A percentile compares a stretch with the other conserved stretches of the same genome.
These are phyloP conservation scores for Bonnemaisonia californica DNA, from an alignment of 31 red algal genomes.

Conservation along the genomic window DNA sequence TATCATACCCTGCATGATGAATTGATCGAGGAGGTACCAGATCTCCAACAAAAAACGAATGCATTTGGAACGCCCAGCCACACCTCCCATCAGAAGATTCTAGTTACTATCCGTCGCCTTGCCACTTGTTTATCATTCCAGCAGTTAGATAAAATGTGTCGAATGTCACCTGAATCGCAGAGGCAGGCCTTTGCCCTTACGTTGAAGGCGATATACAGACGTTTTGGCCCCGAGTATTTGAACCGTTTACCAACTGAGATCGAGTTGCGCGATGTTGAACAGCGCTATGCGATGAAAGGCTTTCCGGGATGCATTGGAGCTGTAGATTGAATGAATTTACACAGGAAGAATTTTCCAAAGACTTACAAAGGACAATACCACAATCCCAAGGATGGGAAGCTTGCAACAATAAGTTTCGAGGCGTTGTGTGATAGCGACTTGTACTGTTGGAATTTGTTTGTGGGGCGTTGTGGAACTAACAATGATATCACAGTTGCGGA, in stretches of 20 bases:
- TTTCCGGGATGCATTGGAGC: conserved; percentile 17
- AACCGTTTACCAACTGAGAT: conserved; percentile 18
- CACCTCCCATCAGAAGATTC: too few species aligned
- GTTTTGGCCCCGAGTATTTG: conserved; percentile 10
- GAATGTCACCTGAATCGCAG: conserved; percentile 44
- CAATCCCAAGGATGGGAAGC: too few species aligned
- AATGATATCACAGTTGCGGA: conserved; percentile 8
- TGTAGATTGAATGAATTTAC: conserved; percentile 24
- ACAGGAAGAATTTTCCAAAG: conserved; percentile 23
- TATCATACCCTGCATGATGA: too few species aligned
- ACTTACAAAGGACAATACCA: too few species aligned
- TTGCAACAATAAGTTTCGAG: conserved; percentile 15
- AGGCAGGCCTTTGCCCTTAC: conserved; percentile 13
- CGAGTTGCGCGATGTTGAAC: background rate
- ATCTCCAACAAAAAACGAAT: too few species aligned
- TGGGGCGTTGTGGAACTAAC: conserved; percentile 23
- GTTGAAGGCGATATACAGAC: background rate
- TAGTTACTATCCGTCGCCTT: too few species aligned
- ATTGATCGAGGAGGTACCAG: too few species aligned
- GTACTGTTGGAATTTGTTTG: conserved; percentile 53
- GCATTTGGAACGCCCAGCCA: too few species aligned
- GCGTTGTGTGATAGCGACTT: conserved; percentile 15
- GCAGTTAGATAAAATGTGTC: conserved; percentile 20
- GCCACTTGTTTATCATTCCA: conserved; percentile 21
- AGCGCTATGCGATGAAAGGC: background rate